These are phyloP conservation scores for Kazachstania sp. DNA, from an alignment of 1,139 yeast species.

Conservation along the genomic window DNA sequence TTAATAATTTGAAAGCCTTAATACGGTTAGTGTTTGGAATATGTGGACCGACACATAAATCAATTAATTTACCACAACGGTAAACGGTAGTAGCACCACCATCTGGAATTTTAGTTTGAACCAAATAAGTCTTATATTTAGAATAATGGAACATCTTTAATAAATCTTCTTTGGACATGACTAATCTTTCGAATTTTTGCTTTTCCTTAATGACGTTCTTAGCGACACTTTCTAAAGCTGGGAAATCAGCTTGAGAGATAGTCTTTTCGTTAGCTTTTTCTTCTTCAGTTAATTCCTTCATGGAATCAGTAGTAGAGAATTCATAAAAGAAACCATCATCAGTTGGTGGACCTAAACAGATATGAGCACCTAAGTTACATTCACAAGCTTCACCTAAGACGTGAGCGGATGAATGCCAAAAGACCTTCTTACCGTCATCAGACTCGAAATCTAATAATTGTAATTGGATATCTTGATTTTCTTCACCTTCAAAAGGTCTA, in stretches of 20 bases:
- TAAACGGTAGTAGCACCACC: slow-evolving; percentile 94
- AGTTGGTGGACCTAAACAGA: slow-evolving; percentile 93
- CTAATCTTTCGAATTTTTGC: slow-evolving; percentile 92
- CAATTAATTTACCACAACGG: slow-evolving; percentile 96
- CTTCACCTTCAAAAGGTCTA: slow-evolving; percentile 73
- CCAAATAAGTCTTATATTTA: slow-evolving; percentile 87
- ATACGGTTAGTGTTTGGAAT: slow-evolving; percentile 96
- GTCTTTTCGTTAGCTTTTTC: slow-evolving; percentile 57
- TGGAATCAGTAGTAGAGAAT: slow-evolving; percentile 64
- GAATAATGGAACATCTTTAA: slow-evolving; percentile 91
- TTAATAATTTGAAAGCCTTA: slow-evolving; percentile 87
- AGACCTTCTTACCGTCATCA: slow-evolving; percentile 89
- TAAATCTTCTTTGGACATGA: slow-evolving; percentile 82
- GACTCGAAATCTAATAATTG: slow-evolving; percentile 74
- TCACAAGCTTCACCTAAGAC: slow-evolving; percentile 98
- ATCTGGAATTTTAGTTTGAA: slow-evolving; percentile 85
- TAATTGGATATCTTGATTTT: slow-evolving; percentile 35
- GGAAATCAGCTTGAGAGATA: slow-evolving; percentile 76
- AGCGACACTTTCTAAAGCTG: slow-evolving; percentile 76
- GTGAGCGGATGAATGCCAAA: slow-evolving; percentile 99
- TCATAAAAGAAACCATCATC: slow-evolving; percentile 98
- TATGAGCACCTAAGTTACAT: slow-evolving; percentile 89
- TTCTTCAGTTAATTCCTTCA: slow-evolving; percentile 16
- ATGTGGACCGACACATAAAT: slow-evolving; percentile 97
- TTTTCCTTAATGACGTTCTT: slow-evolving; percentile 91